These are phyloP conservation scores for Ceratobasidium sp. DNA, from an alignment of 1,284 basidiomycete species.

Conservation along the genomic window DNA sequence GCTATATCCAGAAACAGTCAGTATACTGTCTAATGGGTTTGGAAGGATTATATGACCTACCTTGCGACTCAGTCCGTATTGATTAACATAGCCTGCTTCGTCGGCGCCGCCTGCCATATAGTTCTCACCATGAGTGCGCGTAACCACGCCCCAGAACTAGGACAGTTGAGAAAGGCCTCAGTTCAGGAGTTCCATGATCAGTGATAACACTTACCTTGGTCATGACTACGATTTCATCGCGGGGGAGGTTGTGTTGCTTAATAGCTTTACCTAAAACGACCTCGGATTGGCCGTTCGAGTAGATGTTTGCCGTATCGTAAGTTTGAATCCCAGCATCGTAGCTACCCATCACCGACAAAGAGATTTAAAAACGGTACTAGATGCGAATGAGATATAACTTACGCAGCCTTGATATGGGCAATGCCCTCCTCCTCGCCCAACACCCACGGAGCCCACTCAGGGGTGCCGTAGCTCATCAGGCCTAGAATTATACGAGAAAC, in stretches of 20 bases:
- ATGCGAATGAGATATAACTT: not conserved
- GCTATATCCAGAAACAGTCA: slow-evolving; percentile 50
- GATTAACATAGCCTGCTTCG: slow-evolving; percentile 48
- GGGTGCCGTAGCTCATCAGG: slow-evolving; percentile 42
- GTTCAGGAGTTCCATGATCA: not conserved
- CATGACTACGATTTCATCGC: slow-evolving; percentile 48
- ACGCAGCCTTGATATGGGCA: not conserved
- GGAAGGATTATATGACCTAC: slow-evolving; percentile 43
- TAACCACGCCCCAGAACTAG: not conserved
- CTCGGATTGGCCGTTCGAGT: slow-evolving; percentile 43
- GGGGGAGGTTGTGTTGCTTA: slow-evolving; percentile 45
- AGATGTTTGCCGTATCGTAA: slow-evolving; percentile 44
- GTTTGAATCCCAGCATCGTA: slow-evolving; percentile 44
- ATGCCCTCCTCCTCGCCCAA: slow-evolving; percentile 41
- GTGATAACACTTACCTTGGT: slow-evolving; percentile 45
- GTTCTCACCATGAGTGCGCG: not conserved
- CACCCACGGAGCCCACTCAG: slow-evolving; percentile 29
- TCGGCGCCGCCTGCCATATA: slow-evolving; percentile 9
- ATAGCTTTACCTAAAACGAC: slow-evolving; percentile 47
- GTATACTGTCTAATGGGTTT: slow-evolving; percentile 42
- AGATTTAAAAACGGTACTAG: not conserved
- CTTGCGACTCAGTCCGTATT: slow-evolving; percentile 54
- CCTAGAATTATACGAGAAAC: slow-evolving; percentile 44
- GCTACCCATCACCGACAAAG: slow-evolving; percentile 18
- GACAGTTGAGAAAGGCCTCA: not conserved